Evolutionary conservation across 306 rosid species (phyloP).

Genomic region (Rubus parviflorus): DNA sequence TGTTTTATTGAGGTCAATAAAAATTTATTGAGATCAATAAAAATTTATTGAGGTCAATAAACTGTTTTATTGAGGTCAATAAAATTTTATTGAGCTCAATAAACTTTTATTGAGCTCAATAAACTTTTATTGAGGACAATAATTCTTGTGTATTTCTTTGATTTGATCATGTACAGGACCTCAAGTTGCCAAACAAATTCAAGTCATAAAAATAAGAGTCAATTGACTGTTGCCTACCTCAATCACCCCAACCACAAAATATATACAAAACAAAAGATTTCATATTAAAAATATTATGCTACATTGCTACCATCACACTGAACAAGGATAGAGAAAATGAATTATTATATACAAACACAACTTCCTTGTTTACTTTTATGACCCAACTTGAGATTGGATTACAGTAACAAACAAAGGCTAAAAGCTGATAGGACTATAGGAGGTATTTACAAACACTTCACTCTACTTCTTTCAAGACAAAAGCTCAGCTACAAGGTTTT

Average conservation of each 20-base stretch:
- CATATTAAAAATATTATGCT: neutral
- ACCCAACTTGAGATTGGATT: slow-evolving; percentile 40
- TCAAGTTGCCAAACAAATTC: slow-evolving; percentile 2
- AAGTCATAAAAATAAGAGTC: neutral
- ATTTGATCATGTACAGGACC: no score
- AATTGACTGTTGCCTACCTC: neutral
- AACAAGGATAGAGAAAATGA: neutral
- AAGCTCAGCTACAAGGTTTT: slow-evolving; percentile 80
- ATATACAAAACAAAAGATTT: neutral
- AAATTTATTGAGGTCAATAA: no score
- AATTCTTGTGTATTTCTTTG: no score
- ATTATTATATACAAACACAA: slow-evolving; percentile 39
- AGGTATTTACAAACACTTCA: slow-evolving; percentile 41
- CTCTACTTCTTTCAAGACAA: slow-evolving; percentile 57
- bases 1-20: no score
- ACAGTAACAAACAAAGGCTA: slow-evolving; percentile 28
- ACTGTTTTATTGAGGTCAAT: no score
- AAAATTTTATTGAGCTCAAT: no score
- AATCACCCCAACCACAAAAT: neutral
- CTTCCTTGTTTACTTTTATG: slow-evolving; percentile 32
- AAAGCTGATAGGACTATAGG: slow-evolving; percentile 10
- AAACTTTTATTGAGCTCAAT: no score
- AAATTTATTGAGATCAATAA: no score
- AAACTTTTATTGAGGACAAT: no score
- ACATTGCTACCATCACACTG: slow-evolving; percentile 7